phyloP scores from a whole-genome alignment of 345 rosid species.

The Syzygium oleosum region DNA sequence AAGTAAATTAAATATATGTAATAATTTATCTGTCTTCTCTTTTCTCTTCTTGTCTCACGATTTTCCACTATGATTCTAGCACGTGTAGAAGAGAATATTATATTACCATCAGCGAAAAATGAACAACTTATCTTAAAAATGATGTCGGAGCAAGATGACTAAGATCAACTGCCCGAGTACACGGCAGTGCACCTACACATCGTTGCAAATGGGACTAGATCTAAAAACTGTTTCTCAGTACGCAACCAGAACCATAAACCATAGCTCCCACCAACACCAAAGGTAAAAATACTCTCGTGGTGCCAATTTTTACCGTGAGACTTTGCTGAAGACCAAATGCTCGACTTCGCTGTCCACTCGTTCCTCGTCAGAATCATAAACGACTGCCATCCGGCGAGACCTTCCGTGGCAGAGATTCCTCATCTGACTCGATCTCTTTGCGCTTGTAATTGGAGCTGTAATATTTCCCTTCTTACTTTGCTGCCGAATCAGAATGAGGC shows the following conservation, averaged over 20 bases:
- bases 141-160: not conserved
- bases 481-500: conserved; percentile 24
- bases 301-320: not conserved
- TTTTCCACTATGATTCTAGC: not conserved
- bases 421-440: conserved; percentile 80
- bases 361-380: conserved; percentile 92
- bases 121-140: not conserved
- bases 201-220: not conserved
- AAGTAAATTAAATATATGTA: no score
- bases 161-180: not conserved
- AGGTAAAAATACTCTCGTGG: not conserved
- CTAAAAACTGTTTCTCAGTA: not conserved
- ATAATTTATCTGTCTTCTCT: not conserved
- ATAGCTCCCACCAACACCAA: not conserved
- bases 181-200: not conserved
- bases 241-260: not conserved
- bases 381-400: conserved; percentile 71
- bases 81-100: not conserved
- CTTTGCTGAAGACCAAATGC: no score
- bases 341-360: not conserved
- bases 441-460: conserved; percentile 55
- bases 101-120: not conserved
- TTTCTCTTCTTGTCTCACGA: not conserved
- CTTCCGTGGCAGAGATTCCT: conserved; percentile 81
- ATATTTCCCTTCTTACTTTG: conserved; percentile 40